Evolutionary conservation across 805 yeast species (phyloP), one percentile per base, ranked within the genome.

Genomic region (Hyphopichia homilentoma): DNA sequence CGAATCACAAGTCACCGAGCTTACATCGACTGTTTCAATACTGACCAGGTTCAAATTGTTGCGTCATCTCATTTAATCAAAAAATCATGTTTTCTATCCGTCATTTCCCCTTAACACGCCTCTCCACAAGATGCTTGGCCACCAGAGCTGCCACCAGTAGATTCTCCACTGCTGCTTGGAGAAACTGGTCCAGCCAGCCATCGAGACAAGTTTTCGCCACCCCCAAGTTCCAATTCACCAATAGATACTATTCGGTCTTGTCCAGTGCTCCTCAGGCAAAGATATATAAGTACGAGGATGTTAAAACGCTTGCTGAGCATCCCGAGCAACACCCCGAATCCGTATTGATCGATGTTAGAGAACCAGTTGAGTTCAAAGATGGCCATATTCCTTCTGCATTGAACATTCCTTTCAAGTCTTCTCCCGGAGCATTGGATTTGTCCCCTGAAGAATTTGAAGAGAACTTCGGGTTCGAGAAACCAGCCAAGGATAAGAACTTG

Each of bases 351-450:
- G 98, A 90, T 53, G 97, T 86, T 14, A 79, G 98, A 55, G 97
- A 90, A 65, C 96, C 97, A 5, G 72, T 68, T 16, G 98, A 90
- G 61, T 71, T 63, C 49, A 63, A 62, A 23, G 77, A 66, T 29
- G 96, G 96, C 26, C 79, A 75, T 52, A 83, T 90, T 46, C 96
- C 96, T 18, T 73, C 77, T 9, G 81, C 97, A 5, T 59, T 89
- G 35, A 93, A 93, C 53, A 74, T 90, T 36, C 97, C 98, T 13
- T 81, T 79, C 63, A 87, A 87, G 52, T 77, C 93, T 4, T 76
- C 89, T 8, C 97, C 97, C 0, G 95, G 96, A 14, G 97, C 97
- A 0, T 69, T 90, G 39, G 87, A 85, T 30, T 73, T 90, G 30
- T 60, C 80, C 1, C 71, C 73, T 5, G 95, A 84, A 34, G 95